These are phyloP conservation scores for Fusarium sacchari DNA, from an alignment of 2,329 filamentous ascomycete species.

Conservation along the genomic window DNA sequence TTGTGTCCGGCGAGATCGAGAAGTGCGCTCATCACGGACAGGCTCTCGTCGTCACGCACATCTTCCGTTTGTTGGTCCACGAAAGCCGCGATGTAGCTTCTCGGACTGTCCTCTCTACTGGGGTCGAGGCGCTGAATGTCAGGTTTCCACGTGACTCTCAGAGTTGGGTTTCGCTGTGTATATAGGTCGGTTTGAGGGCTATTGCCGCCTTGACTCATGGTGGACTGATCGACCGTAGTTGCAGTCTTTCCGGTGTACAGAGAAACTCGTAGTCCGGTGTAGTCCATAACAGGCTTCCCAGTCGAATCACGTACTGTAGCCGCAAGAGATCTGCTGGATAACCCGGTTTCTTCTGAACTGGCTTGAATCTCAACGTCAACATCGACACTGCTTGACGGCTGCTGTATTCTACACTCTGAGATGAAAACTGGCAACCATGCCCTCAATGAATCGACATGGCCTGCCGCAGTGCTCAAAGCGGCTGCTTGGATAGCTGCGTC, in stretches of 20 bases:
- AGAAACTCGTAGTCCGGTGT: neutral
- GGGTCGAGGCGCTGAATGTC: neutral
- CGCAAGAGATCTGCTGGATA: accelerated
- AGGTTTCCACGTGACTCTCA: neutral
- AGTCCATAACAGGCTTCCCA: neutral
- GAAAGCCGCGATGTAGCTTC: accelerated
- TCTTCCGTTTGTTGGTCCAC: neutral
- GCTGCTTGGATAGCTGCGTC: neutral
- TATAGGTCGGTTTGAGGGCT: neutral
- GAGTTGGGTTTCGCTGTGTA: neutral
- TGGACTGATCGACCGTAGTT: neutral
- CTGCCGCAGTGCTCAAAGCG: neutral
- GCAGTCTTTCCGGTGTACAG: neutral
- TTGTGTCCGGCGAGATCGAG: neutral
- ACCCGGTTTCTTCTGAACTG: neutral
- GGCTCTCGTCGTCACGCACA: neutral
- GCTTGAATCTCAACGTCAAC: neutral
- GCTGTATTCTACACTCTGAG: neutral
- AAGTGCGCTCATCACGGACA: accelerated
- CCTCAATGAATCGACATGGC: neutral
- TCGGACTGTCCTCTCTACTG: accelerated
- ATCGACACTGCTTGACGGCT: accelerated
- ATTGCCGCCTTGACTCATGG: accelerated
- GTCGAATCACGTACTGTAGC: neutral
- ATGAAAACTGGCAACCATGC: neutral